A percentile compares a stretch with the other conserved stretches of the same genome.
Evolutionary conservation across 257 asterid species (phyloP).

Genomic region (Scutellaria baicalensis): DNA sequence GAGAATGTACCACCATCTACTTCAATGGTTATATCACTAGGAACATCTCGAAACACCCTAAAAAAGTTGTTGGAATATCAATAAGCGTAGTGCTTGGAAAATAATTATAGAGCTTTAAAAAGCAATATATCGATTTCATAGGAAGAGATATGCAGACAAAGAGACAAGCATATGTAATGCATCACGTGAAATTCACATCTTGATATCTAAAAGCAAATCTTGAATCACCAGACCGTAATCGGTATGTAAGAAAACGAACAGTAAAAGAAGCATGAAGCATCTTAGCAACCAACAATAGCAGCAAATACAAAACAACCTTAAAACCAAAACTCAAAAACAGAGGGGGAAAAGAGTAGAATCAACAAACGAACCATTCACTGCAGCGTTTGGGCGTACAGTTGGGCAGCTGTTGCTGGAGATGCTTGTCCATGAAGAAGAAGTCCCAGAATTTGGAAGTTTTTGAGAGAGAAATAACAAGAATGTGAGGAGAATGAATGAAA

Average conservation of each 20-base stretch:
- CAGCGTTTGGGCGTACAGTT: conserved; percentile 36
- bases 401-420: conserved; percentile 41
- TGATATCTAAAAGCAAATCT: not conserved
- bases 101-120: not conserved
- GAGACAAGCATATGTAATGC: not conserved
- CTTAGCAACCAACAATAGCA: not conserved
- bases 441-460: conserved; percentile 17
- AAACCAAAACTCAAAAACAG: not conserved
- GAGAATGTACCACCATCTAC: conserved; percentile 61
- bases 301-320: not conserved
- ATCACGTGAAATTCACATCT: not conserved
- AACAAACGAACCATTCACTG: conserved; percentile 63
- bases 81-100: not conserved
- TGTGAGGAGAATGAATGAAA: not conserved
- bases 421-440: conserved; percentile 51
- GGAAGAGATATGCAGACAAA: not conserved
- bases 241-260: not conserved
- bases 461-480: conserved; percentile 31
- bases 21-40: conserved; percentile 69
- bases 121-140: not conserved
- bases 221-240: not conserved
- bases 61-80: not conserved
- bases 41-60: conserved; percentile 89
- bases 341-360: not conserved
- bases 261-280: not conserved